Conservation (phyloP, 148 eudicot genomes). For the Limonium bicolor region DNA sequence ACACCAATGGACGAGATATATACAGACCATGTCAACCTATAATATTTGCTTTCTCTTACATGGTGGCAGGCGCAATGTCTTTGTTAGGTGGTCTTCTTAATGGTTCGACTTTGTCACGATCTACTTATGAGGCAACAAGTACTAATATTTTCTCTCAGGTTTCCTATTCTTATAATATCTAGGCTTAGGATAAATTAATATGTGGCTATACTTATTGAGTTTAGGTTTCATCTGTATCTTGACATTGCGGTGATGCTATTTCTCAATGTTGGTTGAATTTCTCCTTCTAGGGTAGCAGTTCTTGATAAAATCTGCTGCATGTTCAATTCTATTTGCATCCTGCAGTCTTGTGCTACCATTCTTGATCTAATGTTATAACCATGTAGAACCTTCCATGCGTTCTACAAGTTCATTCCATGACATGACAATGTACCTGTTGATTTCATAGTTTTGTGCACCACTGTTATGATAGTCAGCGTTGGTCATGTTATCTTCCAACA, state of each 20-base stretch:
- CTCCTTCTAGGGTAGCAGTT: too few species aligned
- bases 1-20: too few species aligned
- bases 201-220: too few species aligned
- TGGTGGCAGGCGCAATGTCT: conserved; percentile 34
- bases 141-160: conserved; percentile 36
- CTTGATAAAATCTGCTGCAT: not conserved
- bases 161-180: not conserved
- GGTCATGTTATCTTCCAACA: not conserved
- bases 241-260: not conserved
- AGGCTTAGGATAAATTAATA: not conserved
- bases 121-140: conserved; percentile 19
- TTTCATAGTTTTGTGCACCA: too few species aligned
- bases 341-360: too few species aligned
- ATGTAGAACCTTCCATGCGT: too few species aligned
- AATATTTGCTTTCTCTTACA: too few species aligned
- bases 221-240: not conserved
- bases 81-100: conserved; percentile 34
- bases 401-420: too few species aligned
- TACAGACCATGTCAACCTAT: too few species aligned
- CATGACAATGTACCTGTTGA: too few species aligned
- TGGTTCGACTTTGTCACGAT: conserved; percentile 15
- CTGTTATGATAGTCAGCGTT: too few species aligned
- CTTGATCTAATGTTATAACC: too few species aligned
- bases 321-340: not conserved
- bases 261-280: not conserved